Percentiles rank a stretch among this genome's conserved stretches.
Conservation (phyloP, 331 rosid species). For the Stylosanthes scabra region DNA sequence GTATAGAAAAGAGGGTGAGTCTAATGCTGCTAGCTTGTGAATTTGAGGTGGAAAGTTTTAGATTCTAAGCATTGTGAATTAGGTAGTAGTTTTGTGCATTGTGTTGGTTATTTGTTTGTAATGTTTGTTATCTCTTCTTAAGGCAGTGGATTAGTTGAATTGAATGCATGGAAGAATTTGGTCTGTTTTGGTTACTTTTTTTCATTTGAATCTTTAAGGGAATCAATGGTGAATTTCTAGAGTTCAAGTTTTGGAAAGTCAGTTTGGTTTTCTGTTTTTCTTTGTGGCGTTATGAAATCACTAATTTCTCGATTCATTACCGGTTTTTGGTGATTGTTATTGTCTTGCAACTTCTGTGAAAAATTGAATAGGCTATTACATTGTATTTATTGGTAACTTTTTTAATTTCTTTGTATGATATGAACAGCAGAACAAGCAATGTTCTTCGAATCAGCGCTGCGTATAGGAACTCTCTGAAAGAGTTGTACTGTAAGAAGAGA, state of each 20-base stretch:
- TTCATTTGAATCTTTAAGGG: neutral
- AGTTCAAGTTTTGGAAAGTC: neutral
- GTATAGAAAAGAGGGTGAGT: neutral
- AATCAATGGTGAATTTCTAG: slow-evolving; percentile 1
- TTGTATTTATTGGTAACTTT: slow-evolving; percentile 23
- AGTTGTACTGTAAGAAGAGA: slow-evolving; percentile 42
- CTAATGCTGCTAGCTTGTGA: too few species aligned
- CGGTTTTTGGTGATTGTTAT: slow-evolving; percentile 28
- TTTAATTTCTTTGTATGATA: slow-evolving; percentile 34
- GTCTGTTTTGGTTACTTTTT: slow-evolving; percentile 5
- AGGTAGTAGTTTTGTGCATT: too few species aligned
- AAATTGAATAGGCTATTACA: slow-evolving; percentile 23
- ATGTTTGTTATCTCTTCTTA: neutral
- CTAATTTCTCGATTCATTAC: too few species aligned
- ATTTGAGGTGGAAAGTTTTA: too few species aligned
- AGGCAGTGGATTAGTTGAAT: neutral
- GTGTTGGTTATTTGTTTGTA: slow-evolving; percentile 22
- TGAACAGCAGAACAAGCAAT: slow-evolving; percentile 57
- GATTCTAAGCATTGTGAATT: too few species aligned
- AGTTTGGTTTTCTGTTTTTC: neutral
- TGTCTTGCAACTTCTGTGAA: slow-evolving; percentile 34
- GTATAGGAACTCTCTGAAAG: slow-evolving; percentile 43
- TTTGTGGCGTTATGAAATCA: too few species aligned
- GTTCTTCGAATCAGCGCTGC: slow-evolving; percentile 32
- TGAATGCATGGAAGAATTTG: slow-evolving; percentile 10